phyloP scores from a whole-genome alignment of 208 protist species.

The Trypanosoma lewisi region DNA sequence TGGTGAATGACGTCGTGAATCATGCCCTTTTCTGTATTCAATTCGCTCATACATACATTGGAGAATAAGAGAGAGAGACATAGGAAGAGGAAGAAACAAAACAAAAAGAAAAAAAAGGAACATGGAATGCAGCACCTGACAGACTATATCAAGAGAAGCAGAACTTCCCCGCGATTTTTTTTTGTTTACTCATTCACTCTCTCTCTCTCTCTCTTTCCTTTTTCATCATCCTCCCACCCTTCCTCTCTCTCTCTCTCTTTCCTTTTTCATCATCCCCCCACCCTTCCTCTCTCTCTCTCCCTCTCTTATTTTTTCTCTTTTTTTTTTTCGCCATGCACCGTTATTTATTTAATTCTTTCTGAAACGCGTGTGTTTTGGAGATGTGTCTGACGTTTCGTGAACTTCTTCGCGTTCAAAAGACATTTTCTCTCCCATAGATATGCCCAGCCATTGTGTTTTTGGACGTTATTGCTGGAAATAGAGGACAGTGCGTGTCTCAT shows the following conservation, averaged over 20 bases:
- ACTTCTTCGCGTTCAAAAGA: constrained; percentile 13
- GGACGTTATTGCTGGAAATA: neutral
- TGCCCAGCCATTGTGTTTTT: neutral
- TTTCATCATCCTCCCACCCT: neutral
- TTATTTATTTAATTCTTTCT: constrained; percentile 5
- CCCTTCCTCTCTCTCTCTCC: neutral
- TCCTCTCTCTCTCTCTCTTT: neutral
- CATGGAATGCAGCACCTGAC: neutral
- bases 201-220: neutral
- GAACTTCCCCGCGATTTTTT: neutral
- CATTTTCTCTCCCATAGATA: constrained; percentile 14
- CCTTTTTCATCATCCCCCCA: neutral
- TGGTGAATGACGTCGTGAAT: no score
- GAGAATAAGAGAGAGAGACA: no score
- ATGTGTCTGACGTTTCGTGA: constrained; percentile 7
- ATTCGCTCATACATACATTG: constrained; percentile 12
- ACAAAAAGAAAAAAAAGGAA: neutral
- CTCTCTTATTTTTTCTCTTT: constrained; percentile 21
- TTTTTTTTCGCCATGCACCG: neutral
- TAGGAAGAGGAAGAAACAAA: neutral
- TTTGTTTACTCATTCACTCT: no score
- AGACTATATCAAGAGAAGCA: neutral
- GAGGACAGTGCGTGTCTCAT: neutral
- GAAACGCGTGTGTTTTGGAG: neutral
- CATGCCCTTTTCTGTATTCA: constrained; percentile 11